Evolutionary conservation across 2,329 filamentous ascomycete genomes (phyloP), one percentile per base, ranked within the genome.

Genomic region (Monascus ruber): DNA sequence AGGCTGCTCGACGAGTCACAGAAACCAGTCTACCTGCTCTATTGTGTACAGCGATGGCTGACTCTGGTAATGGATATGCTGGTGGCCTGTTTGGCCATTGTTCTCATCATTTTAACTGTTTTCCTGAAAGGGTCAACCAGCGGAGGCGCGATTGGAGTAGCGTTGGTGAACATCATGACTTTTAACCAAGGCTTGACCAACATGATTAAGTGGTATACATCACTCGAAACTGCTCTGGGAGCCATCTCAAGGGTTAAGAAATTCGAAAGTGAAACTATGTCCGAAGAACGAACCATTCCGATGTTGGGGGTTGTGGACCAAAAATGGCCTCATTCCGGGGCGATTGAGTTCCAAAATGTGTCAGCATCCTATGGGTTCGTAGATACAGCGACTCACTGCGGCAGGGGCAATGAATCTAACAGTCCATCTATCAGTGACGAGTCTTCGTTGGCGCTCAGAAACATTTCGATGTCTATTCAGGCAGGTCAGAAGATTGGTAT

Each of bases 41-140:
- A 66, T 40, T 68, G 69, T 31, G 66, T 77, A 3, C 77, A 80
- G 49, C 64, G 72, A 29, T 79, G 76, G 75, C 63, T 79, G 0
- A 63, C 53, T 0, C 60, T 79, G 1, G 64, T 68, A 0, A 56
- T 79, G 2, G 63, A 72, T 36, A 44, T 75, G 3, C 49, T 75
- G 0, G 69, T 76, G 0, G 66, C 70, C 0, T 58, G 59, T 1
- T 56, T 77, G 9, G 70, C 71, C 0, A 56, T 70, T 1, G 42
- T 70, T 1, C 51, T 77, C 0, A 64, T 77, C 2, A 58, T 65
- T 35, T 54, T 77, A 0, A 66, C 71, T 0, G 73, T 73, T 0
- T 57, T 59, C 1, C 54, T 65, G 36, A 46, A 62, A 34, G 63
- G 65, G 3, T 63, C 59, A 10, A 55, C 72, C 8, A 64, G 63